Conservation (phyloP, 2,329 filamentous ascomycete genomes). For the Davidsoniella virescens region DNA sequence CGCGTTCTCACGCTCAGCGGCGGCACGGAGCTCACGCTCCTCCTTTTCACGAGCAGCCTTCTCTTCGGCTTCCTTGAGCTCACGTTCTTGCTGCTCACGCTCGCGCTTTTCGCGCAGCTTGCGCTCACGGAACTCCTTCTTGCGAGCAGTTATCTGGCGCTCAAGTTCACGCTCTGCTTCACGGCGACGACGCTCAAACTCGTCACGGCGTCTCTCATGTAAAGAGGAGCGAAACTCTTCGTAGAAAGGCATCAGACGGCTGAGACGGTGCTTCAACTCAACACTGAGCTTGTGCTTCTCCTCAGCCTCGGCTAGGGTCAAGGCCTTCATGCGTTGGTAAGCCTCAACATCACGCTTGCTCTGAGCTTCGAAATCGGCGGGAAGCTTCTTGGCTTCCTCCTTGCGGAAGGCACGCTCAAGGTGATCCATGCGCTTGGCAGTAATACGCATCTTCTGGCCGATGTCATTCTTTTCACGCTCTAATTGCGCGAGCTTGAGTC, state of each 20-base stretch:
- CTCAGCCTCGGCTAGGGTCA: conserved; percentile 67
- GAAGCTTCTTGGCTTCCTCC: conserved; percentile 85
- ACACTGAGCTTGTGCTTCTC: conserved; percentile 84
- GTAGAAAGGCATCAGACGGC: conserved; percentile 68
- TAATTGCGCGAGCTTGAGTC: conserved; percentile 86
- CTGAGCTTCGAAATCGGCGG: conserved; percentile 72
- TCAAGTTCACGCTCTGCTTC: conserved; percentile 86
- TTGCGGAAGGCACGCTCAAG: conserved; percentile 91
- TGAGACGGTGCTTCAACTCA: conserved; percentile 82
- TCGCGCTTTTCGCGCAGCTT: conserved; percentile 71
- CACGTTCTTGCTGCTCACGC: conserved; percentile 67
- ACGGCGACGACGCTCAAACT: conserved; percentile 88
- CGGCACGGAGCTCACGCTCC: conserved; percentile 63
- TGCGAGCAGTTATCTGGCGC: conserved; percentile 72
- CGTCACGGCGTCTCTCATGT: conserved; percentile 73
- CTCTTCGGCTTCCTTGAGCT: conserved; percentile 72
- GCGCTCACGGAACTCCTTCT: conserved; percentile 75
- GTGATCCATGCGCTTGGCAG: conserved; percentile 91
- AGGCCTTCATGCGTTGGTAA: conserved; percentile 62
- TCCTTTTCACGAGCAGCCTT: conserved; percentile 65
- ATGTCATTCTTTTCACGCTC: conserved; percentile 97
- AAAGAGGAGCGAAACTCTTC: conserved; percentile 69
- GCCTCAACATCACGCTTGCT: conserved; percentile 60
- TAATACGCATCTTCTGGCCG: conserved; percentile 76
- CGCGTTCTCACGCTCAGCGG: conserved; percentile 59